Conservation (phyloP, 148 eudicot genomes). For the Dianthus caryophyllus region DNA sequence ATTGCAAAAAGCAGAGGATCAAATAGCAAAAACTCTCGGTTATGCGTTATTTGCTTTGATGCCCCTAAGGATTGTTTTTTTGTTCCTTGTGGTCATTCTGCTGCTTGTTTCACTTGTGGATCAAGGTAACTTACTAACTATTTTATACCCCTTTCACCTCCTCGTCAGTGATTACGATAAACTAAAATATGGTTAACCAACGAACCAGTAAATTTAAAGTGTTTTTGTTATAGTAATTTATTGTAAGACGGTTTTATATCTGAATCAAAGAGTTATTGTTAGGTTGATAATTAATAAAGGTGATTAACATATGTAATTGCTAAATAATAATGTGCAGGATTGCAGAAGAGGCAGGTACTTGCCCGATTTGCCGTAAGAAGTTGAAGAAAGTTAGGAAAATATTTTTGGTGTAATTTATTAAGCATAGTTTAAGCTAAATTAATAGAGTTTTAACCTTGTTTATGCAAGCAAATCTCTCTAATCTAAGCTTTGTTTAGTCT, state of each 20-base stretch:
- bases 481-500: neutral
- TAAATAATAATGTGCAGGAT: constrained; percentile 49
- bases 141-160: too few species aligned
- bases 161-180: neutral
- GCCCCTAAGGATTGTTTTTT: constrained; percentile 57
- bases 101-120: constrained; percentile 57
- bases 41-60: constrained; percentile 53
- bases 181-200: too few species aligned
- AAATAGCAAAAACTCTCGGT: constrained; percentile 24
- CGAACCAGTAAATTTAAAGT: too few species aligned
- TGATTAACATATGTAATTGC: constrained; percentile 5
- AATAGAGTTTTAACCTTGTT: neutral
- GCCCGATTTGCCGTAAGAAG: constrained; percentile 64
- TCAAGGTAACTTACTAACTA: constrained; percentile 52
- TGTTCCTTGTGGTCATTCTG: constrained; percentile 63
- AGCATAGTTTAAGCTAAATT: neutral
- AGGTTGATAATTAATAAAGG: neutral
- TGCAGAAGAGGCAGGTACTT: constrained; percentile 58
- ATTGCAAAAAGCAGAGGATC: constrained; percentile 30
- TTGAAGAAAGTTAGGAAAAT: constrained; percentile 80
- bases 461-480: neutral
- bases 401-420: constrained; percentile 36
- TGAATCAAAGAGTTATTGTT: too few species aligned
- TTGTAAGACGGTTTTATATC: too few species aligned
- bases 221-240: too few species aligned